Evolutionary conservation across 805 yeast species (phyloP).

Genomic region (Lipomyces starkeyi): DNA sequence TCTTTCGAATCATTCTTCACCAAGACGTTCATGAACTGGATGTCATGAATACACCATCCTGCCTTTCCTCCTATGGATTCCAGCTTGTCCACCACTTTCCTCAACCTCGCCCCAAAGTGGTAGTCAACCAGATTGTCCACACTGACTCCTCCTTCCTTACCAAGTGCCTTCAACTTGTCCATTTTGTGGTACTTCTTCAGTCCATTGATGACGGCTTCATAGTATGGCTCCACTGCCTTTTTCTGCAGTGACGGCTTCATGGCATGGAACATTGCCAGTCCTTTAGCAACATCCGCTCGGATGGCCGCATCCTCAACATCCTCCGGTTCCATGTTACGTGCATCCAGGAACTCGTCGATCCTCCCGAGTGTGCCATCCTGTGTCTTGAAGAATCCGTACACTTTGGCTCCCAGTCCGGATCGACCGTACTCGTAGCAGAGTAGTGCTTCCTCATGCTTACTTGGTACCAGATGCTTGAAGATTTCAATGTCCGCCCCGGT

Average conservation of each 20-base stretch:
- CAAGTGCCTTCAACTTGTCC: conserved; percentile 5
- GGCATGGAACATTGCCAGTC: background rate
- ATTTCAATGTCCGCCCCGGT: background rate
- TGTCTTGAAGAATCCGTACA: conserved; percentile 4
- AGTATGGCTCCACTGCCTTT: conserved; percentile 1
- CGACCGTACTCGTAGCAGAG: background rate
- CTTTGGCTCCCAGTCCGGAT: conserved; percentile 1
- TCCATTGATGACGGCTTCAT: conserved; percentile 1
- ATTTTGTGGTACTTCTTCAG: conserved; percentile 2
- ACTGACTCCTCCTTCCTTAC: conserved; percentile 2
- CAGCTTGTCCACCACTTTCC: conserved; percentile 3
- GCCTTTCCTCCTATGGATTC: background rate
- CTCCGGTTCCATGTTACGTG: conserved; percentile 4
- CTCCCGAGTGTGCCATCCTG: conserved; percentile 2
- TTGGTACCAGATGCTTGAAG: background rate
- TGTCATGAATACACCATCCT: background rate
- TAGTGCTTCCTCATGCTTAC: background rate
- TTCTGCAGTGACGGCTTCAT: background rate
- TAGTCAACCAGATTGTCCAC: background rate
- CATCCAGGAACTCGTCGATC: background rate
- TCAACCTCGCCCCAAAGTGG: background rate
- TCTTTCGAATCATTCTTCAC: background rate
- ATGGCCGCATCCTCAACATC: conserved; percentile 5
- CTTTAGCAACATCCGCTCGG: conserved; percentile 3
- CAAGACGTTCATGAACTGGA: background rate